phyloP scores from a whole-genome alignment of 345 rosid genomes.

The Syzygium aromaticum region DNA sequence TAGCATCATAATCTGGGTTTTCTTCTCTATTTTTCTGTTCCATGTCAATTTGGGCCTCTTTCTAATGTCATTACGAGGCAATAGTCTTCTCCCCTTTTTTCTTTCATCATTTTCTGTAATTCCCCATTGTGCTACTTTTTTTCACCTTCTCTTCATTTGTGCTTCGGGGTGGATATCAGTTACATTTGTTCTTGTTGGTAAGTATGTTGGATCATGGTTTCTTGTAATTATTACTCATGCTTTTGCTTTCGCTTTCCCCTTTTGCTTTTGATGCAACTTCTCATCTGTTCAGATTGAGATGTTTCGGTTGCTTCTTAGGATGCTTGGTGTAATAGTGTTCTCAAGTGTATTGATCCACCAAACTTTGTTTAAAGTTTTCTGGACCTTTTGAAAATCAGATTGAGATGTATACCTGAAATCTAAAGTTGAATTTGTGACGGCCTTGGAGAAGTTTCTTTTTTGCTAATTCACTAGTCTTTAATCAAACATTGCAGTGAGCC shows the following conservation, averaged over 20 bases:
- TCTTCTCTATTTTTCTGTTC: not conserved
- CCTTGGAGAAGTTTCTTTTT: not conserved
- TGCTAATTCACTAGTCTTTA: not conserved
- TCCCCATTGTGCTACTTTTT: not conserved
- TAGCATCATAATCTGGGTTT: not conserved
- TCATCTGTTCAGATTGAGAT: conserved; percentile 21
- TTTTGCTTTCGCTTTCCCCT: conserved; percentile 10
- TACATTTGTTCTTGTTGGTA: conserved; percentile 23
- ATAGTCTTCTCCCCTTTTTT: not conserved
- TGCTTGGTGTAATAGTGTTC: conserved; percentile 15
- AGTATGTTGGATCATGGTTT: conserved; percentile 32
- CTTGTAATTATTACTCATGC: conserved; percentile 35
- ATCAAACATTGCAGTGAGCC: not conserved
- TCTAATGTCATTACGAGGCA: conserved; percentile 12
- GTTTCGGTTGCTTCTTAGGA: conserved; percentile 5
- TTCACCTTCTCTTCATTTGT: not conserved
- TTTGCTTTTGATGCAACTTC: conserved; percentile 37
- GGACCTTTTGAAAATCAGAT: not conserved
- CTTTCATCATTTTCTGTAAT: not conserved
- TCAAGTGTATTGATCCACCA: conserved; percentile 8
- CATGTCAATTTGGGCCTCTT: conserved; percentile 12
- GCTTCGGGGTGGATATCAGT: conserved; percentile 18
- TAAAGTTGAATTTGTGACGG: not conserved
- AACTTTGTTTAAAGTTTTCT: not conserved
- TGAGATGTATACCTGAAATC: not conserved